phyloP scores from a whole-genome alignment of 2,329 filamentous ascomycete species.

The Ambrosiella cleistominuta region DNA sequence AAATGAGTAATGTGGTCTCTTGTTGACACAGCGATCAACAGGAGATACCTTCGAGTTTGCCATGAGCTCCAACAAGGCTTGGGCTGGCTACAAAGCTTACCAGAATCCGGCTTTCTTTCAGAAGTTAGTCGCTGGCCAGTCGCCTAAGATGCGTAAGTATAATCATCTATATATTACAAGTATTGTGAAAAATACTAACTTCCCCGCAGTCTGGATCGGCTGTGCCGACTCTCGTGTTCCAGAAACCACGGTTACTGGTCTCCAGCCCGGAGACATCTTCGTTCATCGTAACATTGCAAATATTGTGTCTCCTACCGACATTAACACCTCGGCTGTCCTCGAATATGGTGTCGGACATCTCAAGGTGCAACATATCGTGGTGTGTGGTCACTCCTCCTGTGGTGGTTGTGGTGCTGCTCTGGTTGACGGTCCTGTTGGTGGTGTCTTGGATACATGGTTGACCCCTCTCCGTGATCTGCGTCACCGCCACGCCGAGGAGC shows the following conservation, averaged over 20 bases:
- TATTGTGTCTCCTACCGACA: constrained; percentile 56
- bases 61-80: constrained; percentile 51
- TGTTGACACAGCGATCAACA: constrained; percentile 11
- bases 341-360: constrained; percentile 61
- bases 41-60: constrained; percentile 44
- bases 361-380: constrained; percentile 51
- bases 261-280: constrained; percentile 71
- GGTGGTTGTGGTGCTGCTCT: constrained; percentile 48
- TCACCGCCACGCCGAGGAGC: constrained; percentile 33
- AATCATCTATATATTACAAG: not conserved
- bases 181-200: not conserved
- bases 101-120: constrained; percentile 56
- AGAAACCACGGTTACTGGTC: constrained; percentile 62
- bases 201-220: constrained; percentile 53
- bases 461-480: constrained; percentile 31
- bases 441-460: constrained; percentile 38
- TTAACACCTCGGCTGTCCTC: constrained; percentile 58
- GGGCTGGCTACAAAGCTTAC: constrained; percentile 46
- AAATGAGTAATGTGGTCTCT: too few species aligned
- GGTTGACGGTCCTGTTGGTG: constrained; percentile 28
- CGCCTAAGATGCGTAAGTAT: constrained; percentile 39
- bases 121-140: constrained; percentile 48
- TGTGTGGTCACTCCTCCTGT: constrained; percentile 52
- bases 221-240: constrained; percentile 76
- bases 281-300: constrained; percentile 86